These are phyloP conservation scores for Penicillium corylophilum DNA, from an alignment of 2,329 filamentous ascomycete genomes.

Conservation along the genomic window DNA sequence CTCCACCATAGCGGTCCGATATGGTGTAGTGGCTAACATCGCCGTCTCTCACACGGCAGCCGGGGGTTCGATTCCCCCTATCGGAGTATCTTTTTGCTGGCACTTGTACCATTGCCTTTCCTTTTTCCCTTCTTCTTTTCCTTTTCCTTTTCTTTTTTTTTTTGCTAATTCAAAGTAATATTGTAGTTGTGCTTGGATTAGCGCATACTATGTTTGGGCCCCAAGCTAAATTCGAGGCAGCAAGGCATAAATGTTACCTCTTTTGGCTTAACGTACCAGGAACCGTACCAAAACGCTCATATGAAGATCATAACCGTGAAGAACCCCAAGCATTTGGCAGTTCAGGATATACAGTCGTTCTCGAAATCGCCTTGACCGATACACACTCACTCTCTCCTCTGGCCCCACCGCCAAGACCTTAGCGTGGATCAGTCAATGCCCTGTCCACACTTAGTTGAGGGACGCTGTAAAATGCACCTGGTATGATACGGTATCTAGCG, in stretches of 20 bases:
- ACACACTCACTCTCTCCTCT: background rate
- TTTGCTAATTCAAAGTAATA: too few species aligned
- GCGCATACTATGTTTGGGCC: background rate
- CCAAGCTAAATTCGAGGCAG: background rate
- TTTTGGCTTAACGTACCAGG: background rate
- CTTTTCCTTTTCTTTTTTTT: too few species aligned
- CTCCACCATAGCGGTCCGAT: slow-evolving; percentile 13
- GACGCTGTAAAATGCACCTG: background rate
- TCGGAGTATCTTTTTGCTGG: slow-evolving; percentile 16
- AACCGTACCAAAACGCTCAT: background rate
- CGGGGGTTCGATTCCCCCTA: slow-evolving; percentile 32
- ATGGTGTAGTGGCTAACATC: slow-evolving; percentile 33
- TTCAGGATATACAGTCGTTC: background rate
- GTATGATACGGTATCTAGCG: background rate
- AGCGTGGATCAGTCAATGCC: background rate
- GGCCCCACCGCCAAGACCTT: background rate
- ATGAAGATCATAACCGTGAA: background rate
- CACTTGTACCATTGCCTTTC: too few species aligned
- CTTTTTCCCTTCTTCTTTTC: too few species aligned
- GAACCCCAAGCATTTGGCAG: background rate
- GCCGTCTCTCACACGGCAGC: slow-evolving; percentile 31
- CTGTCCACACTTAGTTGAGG: background rate
- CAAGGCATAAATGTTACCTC: background rate
- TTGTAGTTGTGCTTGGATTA: background rate
- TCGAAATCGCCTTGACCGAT: background rate